phyloP scores from a whole-genome alignment of 2,329 filamentous ascomycete genomes.

The Coniochaeta prunicola region DNA sequence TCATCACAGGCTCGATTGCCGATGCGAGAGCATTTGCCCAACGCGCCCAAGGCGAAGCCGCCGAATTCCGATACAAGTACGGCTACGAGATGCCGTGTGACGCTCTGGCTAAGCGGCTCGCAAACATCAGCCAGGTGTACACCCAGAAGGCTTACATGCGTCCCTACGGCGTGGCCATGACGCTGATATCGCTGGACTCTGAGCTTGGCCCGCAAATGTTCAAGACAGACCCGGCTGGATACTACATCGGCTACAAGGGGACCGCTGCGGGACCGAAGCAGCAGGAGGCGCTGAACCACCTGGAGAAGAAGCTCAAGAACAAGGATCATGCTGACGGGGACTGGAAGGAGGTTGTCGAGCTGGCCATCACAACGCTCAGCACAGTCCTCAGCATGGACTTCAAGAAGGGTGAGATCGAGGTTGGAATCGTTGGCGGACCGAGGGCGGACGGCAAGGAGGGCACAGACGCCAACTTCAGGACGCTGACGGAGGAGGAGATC shows the following conservation, averaged over 20 bases:
- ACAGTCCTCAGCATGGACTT: constrained; percentile 98
- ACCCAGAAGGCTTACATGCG: constrained; percentile 98
- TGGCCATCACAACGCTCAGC: constrained; percentile 91
- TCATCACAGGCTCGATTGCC: constrained; percentile 98
- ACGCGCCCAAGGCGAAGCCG: constrained; percentile 89
- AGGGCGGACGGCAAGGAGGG: constrained; percentile 76
- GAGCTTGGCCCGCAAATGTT: constrained; percentile 91
- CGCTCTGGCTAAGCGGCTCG: constrained; percentile 89
- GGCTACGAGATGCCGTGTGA: constrained; percentile 99
- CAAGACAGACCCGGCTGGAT: constrained; percentile 97
- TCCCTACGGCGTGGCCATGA: constrained; percentile 90
- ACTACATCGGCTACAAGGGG: constrained; percentile 98
- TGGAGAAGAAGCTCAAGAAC: constrained; percentile 99
- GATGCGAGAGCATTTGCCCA: constrained; percentile 91
- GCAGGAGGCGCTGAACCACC: constrained; percentile 95
- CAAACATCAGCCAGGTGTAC: constrained; percentile 99
- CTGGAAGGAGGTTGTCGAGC: constrained; percentile 97
- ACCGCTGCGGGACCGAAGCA: constrained; percentile 96
- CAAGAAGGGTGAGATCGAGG: constrained; percentile 98
- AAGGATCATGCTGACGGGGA: constrained; percentile 87
- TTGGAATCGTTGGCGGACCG: constrained; percentile 92
- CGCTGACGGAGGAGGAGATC: constrained; percentile 93
- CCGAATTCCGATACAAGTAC: constrained; percentile 97
- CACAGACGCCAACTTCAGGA: constrained; percentile 72
- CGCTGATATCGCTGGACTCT: constrained; percentile 86